A percentile compares a stretch with the other conserved stretches of the same genome.
phyloP scores from a whole-genome alignment of 495 filamentous ascomycete genomes.

The Aspergillus taichungensis region DNA sequence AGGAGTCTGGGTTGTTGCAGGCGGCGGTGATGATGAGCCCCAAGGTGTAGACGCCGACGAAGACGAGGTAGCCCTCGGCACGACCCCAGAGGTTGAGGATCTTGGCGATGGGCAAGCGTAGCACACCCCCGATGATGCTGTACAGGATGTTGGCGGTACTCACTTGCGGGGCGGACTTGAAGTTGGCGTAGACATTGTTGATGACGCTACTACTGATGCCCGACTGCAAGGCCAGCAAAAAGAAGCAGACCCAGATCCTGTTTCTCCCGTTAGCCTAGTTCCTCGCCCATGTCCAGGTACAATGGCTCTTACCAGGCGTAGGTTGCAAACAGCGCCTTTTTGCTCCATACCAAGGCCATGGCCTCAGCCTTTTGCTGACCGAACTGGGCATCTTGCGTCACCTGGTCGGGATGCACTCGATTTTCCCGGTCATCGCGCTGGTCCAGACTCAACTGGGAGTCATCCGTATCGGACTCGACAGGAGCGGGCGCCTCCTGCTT shows the following conservation, averaged over 20 bases:
- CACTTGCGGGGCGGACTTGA: conserved; percentile 23
- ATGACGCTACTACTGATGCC: conserved; percentile 21
- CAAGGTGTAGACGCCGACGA: conserved; percentile 27
- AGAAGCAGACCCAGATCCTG: conserved; percentile 39
- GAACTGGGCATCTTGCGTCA: conserved; percentile 22
- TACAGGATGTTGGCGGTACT: conserved; percentile 29
- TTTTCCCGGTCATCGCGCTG: conserved; percentile 22
- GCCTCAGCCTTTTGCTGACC: conserved; percentile 38
- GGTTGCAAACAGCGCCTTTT: conserved; percentile 23
- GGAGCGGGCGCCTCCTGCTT: conserved; percentile 2
- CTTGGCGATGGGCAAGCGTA: conserved; percentile 59
- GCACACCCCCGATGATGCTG: conserved; percentile 52
- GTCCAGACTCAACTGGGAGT: conserved; percentile 1
- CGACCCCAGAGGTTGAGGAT: conserved; percentile 59
- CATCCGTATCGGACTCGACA: conserved; percentile 8
- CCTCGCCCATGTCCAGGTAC: background rate
- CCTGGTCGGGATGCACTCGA: conserved; percentile 15
- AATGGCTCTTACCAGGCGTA: conserved; percentile 25
- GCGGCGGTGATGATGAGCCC: conserved; percentile 43
- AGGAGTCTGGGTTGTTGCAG: conserved; percentile 37
- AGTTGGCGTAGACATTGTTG: conserved; percentile 24
- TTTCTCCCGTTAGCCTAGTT: background rate
- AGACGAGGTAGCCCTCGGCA: conserved; percentile 42
- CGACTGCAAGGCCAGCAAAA: conserved; percentile 33
- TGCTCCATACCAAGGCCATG: conserved; percentile 28